Base-by-base conservation (phyloP, 768 basidiomycete species). In the Trametes cingulata region DNA sequence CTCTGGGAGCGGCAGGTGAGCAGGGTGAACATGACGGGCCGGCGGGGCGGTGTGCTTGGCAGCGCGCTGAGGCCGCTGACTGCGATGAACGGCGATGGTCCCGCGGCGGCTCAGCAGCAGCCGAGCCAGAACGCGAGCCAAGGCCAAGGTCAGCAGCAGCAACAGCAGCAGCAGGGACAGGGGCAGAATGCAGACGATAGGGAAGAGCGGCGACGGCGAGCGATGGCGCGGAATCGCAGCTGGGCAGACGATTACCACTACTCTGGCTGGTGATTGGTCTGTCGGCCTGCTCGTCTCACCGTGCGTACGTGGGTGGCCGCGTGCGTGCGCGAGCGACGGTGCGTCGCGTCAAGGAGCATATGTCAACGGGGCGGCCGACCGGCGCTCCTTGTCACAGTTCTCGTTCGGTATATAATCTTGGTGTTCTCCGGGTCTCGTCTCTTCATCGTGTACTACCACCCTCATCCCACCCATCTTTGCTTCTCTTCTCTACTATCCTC, bases 1-100 rank as follows among this genome's bases (percentile, higher is more conserved):
- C 74, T 95, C 6, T 93, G 91, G 91, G 90, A 87, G 65, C 80
- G 88, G 14, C 86, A 88, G 63, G 82, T 88, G 63, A 84, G 84
- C 70, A 77, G 77, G 61, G 77, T 75, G 15, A 83, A 82, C 58
- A 72, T 80, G 41, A 74, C 77, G 8, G 70, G 73, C 36, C 67
- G 74, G 46, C 45, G 72, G 24, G 29, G 59, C 24, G 68, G 65
- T 13, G 66, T 68, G 25, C 60, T 71, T n/a, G 55, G 73, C 15
- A 46, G 69, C 29, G 71, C 73, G 15, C 52, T 75, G 57, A 70
- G 77, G 41, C 73, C 78, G 6, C 45, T 75, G 59, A 73, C 75
- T 9, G 69, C 75, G 52, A 69, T 66, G 43, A 65, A 61, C 51
- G 60, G 53, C 57, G 52, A 64, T 54, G 41, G 52, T 43, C 56